Evolutionary conservation across 2,329 filamentous ascomycete species (phyloP), one percentile per base, ranked within the genome.

Genomic region (Phialocephala subalpina): DNA sequence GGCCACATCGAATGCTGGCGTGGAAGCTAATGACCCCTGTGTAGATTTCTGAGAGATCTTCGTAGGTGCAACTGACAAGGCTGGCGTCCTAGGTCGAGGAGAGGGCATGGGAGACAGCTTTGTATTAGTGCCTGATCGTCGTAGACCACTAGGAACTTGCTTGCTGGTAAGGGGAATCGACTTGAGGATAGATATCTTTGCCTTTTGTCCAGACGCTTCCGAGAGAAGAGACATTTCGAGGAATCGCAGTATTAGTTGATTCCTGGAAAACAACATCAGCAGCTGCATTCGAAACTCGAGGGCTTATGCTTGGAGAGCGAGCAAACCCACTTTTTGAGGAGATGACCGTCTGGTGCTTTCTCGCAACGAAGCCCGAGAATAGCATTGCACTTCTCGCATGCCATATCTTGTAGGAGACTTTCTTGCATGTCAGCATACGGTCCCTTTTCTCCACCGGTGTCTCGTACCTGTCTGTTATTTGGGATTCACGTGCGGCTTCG

Each of bases 321-420:
- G 20, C 18, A 7, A 20, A 63, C 68, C 47, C 63, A 76, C 75
- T 64, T 72, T 33, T 70, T 69, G 2, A 78, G 61, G 2, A 76
- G 58, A 69, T 77, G 72, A 14, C 65, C 71, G n/a, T 67, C 64
- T 27, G 74, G 74, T 42, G 74, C 75, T 63, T 58, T 70, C 22
- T 76, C 69, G 60, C 76, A 77, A 22, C 70, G 67, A 25, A 76
- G 58, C 8, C 75, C 76, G 6, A 77, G 16, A 11, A 71, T 55
- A 27, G 62, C 61, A 27, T 63, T 60, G 49, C 76, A 78, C 57
- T 60, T 66, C 45, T 35, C 58, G 60, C 76, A 78, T 4, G 55
- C 68, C 27, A 77, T 33, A 72, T 78, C 73, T 66, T 74, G 73
- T 6, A 76, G 63, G 35, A 69, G 67, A 60, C 75, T 77, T 63